These are phyloP conservation scores for Posidonia oceanica DNA, from an alignment of 116 monocot species.

Conservation along the genomic window DNA sequence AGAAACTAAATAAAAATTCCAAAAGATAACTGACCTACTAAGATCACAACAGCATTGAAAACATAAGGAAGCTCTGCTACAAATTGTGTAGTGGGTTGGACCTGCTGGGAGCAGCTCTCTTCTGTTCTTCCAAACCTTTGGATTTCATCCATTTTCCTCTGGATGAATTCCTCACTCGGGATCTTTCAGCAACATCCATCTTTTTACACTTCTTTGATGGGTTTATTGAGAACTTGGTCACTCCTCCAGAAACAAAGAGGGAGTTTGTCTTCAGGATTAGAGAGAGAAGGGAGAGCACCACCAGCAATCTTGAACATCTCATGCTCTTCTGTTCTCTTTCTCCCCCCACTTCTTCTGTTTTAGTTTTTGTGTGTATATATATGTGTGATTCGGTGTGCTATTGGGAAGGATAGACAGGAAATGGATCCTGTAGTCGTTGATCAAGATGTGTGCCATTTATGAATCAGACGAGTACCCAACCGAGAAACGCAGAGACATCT, in stretches of 20 bases:
- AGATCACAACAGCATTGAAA: neutral
- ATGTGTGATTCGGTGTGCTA: neutral
- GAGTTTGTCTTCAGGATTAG: neutral
- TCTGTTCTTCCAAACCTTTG: neutral
- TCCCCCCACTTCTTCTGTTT: neutral
- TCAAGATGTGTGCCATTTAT: too few relatives aligned
- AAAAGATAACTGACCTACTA: too few relatives aligned
- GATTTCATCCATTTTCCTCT: neutral
- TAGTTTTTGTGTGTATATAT: neutral
- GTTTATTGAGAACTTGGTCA: neutral
- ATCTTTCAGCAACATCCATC: neutral
- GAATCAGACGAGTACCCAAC: too few relatives aligned
- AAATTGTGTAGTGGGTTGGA: slow-evolving; percentile 2
- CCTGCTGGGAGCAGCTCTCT: neutral
- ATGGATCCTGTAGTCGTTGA: neutral
- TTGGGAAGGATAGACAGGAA: neutral
- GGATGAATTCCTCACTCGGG: neutral
- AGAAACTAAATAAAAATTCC: too few relatives aligned
- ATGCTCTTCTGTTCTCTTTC: neutral
- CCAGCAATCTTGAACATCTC: neutral
- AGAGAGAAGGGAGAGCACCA: neutral
- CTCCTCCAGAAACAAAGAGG: neutral
- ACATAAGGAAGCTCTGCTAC: neutral
- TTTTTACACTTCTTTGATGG: neutral
- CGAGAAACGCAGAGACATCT: too few relatives aligned